Evolutionary conservation across 306 rosid genomes (phyloP).

Genomic region (Pterocarpus macrocarpus): DNA sequence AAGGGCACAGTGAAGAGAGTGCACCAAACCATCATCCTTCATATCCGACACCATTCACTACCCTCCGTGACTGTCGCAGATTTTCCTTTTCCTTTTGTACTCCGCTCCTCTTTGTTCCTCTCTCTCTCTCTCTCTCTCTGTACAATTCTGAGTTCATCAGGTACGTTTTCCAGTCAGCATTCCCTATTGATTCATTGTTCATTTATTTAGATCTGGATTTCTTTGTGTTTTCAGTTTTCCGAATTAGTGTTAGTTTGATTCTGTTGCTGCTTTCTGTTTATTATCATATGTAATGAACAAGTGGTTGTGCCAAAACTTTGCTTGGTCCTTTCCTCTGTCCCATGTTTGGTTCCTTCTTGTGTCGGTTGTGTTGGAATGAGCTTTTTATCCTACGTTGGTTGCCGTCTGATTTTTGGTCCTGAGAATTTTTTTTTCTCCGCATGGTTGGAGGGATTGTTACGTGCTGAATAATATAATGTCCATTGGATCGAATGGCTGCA

Average conservation of each 20-base stretch:
- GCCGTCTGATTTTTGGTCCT: too few species aligned
- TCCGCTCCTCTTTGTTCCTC: background rate
- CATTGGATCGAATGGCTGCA: background rate
- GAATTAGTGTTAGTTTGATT: background rate
- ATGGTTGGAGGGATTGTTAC: background rate
- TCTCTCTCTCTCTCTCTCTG: conserved; percentile 20
- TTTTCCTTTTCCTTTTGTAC: background rate
- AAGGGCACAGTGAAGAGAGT: background rate
- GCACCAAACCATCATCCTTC: background rate
- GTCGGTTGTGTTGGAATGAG: conserved; percentile 18
- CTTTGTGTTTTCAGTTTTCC: background rate
- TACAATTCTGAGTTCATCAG: conserved; percentile 41
- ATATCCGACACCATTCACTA: background rate
- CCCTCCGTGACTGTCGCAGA: background rate
- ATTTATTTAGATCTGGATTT: background rate
- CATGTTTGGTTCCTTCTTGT: background rate
- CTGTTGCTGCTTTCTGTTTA: background rate
- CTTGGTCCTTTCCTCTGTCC: background rate
- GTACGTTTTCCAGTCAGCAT: conserved; percentile 22
- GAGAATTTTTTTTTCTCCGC: too few species aligned
- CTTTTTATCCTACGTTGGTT: background rate
- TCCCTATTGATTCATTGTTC: background rate
- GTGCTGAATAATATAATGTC: background rate
- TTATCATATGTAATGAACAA: background rate
- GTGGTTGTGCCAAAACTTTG: background rate